Evolutionary conservation across 2,329 filamentous ascomycete species (phyloP), one percentile per base, ranked within the genome.

Genomic region (Aspergillus ruber): DNA sequence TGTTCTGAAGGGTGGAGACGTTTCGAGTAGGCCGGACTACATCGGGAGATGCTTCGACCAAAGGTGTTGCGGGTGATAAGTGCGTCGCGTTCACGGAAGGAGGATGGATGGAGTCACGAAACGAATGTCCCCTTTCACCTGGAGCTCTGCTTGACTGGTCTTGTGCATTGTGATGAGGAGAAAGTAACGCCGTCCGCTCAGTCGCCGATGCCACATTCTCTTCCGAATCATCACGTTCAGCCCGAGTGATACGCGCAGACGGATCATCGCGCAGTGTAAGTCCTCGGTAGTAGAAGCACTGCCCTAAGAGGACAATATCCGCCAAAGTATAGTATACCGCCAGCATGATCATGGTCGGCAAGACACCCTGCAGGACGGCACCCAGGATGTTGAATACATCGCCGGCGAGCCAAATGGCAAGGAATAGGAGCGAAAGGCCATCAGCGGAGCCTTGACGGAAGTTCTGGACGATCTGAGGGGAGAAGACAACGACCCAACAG

Each of bases 401-500:
- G 45, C 93, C 93, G 1, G 85, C 77, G 2, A 96, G 79, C 93
- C 93, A 98, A 60, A 95, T 81, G 50, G 94, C 84, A 62, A 97
- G 83, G 73, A 97, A 98, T 47, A 91, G 85, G 12, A 96, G 80
- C 0, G 88, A 95, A 1, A 97, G 77, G 2, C 90, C 91, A 65
- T 96, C 89, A 49, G 90, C 88, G 36, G 86, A 94, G 56, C 81
- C 75, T 47, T 90, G 82, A 53, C 84, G 84, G 72, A 95, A 96
- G 65, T 96, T 96, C 63, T 95, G 89, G 58, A 95, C 85, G 59
- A 98, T 96, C 60, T 98, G 93, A 2, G 93, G 93, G 1, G 89
- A 93, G 73, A 96, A 98, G 49, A 98, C 93, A 32, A 97, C 88
- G 48, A 97, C 87, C 93, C 93, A 96, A 66, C 90, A 96, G 44